A percentile compares a stretch with the other conserved stretches of the same genome.
Evolutionary conservation across 495 filamentous ascomycete species (phyloP).

Genomic region (Bombardia bombarda): DNA sequence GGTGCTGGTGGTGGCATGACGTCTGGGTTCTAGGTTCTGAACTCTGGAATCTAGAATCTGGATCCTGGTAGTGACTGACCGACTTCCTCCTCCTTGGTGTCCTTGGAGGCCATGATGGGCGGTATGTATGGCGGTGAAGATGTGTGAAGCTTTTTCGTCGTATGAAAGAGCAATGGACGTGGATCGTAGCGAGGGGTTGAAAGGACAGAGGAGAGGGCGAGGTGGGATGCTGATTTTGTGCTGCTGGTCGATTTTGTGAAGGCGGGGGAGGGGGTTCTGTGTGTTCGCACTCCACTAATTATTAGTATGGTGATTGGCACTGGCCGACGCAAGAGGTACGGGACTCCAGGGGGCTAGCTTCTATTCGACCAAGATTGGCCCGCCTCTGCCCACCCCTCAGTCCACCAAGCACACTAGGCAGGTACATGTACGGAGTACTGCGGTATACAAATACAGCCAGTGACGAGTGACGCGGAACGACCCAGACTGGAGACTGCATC

Average conservation of each 20-base stretch:
- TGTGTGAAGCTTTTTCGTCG: background rate
- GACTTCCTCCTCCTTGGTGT: background rate
- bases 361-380: too few species aligned
- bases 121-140: background rate
- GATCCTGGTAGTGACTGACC: background rate
- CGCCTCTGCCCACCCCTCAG: too few species aligned
- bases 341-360: too few species aligned
- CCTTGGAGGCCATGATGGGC: background rate
- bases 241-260: slow-evolving; percentile 29
- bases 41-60: too few species aligned
- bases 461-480: too few species aligned
- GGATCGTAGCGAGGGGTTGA: slow-evolving; percentile 7
- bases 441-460: too few species aligned
- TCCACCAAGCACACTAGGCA: too few species aligned
- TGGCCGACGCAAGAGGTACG: too few species aligned
- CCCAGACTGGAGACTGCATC: too few species aligned
- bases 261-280: slow-evolving; percentile 31
- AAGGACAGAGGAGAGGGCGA: slow-evolving; percentile 5
- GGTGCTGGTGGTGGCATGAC: background rate
- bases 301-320: too few species aligned
- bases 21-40: too few species aligned
- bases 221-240: slow-evolving; percentile 21
- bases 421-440: too few species aligned
- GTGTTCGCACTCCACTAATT: slow-evolving; percentile 11
- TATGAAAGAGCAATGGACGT: background rate